Conservation (phyloP, 345 rosid genomes). For the Citrus unshiu region DNA sequence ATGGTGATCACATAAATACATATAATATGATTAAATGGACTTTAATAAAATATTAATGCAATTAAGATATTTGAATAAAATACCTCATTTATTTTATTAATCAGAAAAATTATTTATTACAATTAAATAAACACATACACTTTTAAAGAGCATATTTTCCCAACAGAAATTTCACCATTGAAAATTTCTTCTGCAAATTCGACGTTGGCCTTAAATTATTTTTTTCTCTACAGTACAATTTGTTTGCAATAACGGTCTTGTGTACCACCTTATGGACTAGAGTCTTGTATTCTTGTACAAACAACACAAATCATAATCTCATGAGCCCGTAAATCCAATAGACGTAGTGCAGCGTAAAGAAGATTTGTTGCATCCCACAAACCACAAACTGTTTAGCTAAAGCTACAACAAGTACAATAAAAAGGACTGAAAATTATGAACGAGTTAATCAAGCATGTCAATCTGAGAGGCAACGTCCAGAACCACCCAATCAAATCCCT, state of each 20-base stretch:
- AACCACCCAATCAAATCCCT: constrained; percentile 91
- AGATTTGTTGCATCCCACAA: neutral
- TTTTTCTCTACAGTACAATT: neutral
- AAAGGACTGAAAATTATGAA: neutral
- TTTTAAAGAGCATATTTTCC: too few relatives aligned
- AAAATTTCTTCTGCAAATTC: neutral
- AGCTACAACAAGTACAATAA: neutral
- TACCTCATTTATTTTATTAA: too few relatives aligned
- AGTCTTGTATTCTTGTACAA: neutral
- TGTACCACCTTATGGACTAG: neutral
- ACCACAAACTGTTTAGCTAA: neutral
- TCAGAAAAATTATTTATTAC: too few relatives aligned
- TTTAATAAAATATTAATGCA: too few relatives aligned
- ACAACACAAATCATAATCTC: neutral
- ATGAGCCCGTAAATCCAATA: too few relatives aligned
- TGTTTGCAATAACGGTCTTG: neutral
- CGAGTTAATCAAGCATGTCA: constrained; percentile 67
- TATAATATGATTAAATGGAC: too few relatives aligned
- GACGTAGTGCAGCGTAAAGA: neutral
- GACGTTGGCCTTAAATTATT: neutral
- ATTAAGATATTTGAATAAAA: too few relatives aligned
- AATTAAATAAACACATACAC: too few relatives aligned
- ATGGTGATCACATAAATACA: too few relatives aligned
- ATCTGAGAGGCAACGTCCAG: constrained; percentile 88
- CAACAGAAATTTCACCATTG: neutral